Evolutionary conservation across 257 asterid genomes (phyloP), one percentile per base, ranked within the genome.

Genomic region (Solanum pennellii): DNA sequence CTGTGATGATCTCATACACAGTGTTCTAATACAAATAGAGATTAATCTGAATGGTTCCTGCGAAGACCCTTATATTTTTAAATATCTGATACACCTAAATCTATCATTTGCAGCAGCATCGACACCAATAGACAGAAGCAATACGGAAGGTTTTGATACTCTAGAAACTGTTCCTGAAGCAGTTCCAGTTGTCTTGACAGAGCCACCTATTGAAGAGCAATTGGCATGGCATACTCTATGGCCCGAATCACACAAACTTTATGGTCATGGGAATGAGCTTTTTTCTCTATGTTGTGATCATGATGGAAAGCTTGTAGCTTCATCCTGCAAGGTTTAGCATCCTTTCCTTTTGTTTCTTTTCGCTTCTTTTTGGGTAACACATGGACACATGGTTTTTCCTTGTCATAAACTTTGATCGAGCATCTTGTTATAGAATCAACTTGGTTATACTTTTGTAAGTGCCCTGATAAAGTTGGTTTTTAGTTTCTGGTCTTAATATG

Each of bases 211-310:
- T 89, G 99, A 97, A 90, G 99, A 97, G 90, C 98, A 97, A 88
- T 90, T 97, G 84, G 92, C 94, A 75, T 97, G 95, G 95, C 93
- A 97, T 89, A 97, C 99, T 68, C 93, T 97, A 77, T 97, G 99
- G 99, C 98, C 98, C 0, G 98, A 97, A 89, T 91, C 99, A 3
- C 99, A 97, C 95, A 97, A 97, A 93, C 98, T 97, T 66, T 97
- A 95, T 71, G 99, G 99, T 47, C 99, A 97, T 84, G 99, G 99
- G 59, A 97, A 97, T 89, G 99, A 97, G 89, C 92, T 97, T 31
- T 97, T 92, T 90, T 91, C 99, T 72, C 86, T 97, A 20, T 96
- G 99, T 72, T 86, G 98, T 87, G 94, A 96, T 90, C 94, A 93
- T 41, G 93, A 92, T 35, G 99, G 99, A 82, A 94, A 93, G 89